Conservation (phyloP, 1,139 yeast species). For the Hemisphaericaspora subhashii region DNA sequence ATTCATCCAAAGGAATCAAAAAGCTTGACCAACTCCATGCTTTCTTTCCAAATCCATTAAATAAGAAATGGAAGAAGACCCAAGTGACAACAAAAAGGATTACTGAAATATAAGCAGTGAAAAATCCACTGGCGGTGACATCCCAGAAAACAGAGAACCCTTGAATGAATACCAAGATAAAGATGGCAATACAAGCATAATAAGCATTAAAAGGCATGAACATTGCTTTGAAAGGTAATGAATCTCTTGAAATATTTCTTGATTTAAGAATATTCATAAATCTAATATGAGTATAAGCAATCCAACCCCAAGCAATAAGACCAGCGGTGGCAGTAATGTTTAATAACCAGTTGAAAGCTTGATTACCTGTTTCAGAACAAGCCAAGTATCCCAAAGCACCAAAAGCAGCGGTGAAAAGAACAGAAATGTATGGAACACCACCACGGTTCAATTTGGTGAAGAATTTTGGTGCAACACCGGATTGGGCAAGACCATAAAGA, state of each 20-base stretch:
- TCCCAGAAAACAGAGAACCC: slow-evolving; percentile 65
- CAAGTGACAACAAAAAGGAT: slow-evolving; percentile 55
- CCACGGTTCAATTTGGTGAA: slow-evolving; percentile 52
- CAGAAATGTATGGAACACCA: slow-evolving; percentile 71
- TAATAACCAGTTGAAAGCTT: slow-evolving; percentile 81
- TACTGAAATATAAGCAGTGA: slow-evolving; percentile 66
- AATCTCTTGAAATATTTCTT: slow-evolving; percentile 62
- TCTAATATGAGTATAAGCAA: slow-evolving; percentile 63
- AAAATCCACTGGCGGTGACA: slow-evolving; percentile 55
- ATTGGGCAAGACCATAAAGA: slow-evolving; percentile 62
- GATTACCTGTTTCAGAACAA: slow-evolving; percentile 56
- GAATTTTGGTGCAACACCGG: slow-evolving; percentile 59
- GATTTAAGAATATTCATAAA: slow-evolving; percentile 61
- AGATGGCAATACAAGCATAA: slow-evolving; percentile 52
- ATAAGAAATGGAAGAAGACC: slow-evolving; percentile 52
- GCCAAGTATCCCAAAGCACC: slow-evolving; percentile 74
- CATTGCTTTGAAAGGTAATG: slow-evolving; percentile 68
- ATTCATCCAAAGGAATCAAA: slow-evolving; percentile 48
- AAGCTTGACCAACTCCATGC: slow-evolving; percentile 34
- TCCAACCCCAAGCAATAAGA: slow-evolving; percentile 71
- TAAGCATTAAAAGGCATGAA: slow-evolving; percentile 66
- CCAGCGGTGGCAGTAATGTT: slow-evolving; percentile 81
- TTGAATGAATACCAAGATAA: slow-evolving; percentile 63
- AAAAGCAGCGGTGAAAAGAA: slow-evolving; percentile 55
- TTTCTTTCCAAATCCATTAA: slow-evolving; percentile 36